A percentile compares a stretch with the other conserved stretches of the same genome.
Conservation (phyloP, 2,329 filamentous ascomycete genomes). For the Alternaria tenuissima region DNA sequence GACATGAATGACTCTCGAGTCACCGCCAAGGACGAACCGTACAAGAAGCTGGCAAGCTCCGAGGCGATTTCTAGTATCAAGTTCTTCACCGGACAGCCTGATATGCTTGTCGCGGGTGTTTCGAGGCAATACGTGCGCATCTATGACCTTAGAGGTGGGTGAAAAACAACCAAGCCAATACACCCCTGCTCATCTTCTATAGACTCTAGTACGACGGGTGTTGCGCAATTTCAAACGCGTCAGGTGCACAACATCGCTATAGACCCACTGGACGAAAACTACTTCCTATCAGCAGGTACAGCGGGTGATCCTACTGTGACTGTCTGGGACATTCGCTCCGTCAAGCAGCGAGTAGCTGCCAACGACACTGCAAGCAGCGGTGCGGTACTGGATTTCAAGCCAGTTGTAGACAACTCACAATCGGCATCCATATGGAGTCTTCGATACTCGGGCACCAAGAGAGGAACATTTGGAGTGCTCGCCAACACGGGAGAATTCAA, state of each 20-base stretch:
- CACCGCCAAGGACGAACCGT: constrained; percentile 61
- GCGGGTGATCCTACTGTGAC: constrained; percentile 77
- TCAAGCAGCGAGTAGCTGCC: constrained; percentile 38
- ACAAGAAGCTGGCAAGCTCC: constrained; percentile 65
- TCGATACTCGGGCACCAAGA: constrained; percentile 66
- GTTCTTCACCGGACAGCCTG: constrained; percentile 80
- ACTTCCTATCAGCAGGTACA: constrained; percentile 79
- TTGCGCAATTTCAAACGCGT: constrained; percentile 61
- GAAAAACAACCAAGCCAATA: constrained; percentile 28
- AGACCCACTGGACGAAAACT: constrained; percentile 81
- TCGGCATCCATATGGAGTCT: constrained; percentile 68
- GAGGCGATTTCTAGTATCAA: constrained; percentile 83
- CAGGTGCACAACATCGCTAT: constrained; percentile 76
- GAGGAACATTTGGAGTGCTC: constrained; percentile 66
- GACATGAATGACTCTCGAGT: constrained; percentile 70
- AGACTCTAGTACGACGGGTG: constrained; percentile 55
- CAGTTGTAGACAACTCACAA: constrained; percentile 59
- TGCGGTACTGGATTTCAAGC: constrained; percentile 65
- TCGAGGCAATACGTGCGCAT: constrained; percentile 77
- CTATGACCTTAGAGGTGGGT: constrained; percentile 78
- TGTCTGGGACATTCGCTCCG: constrained; percentile 77
- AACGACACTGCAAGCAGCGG: constrained; percentile 63
- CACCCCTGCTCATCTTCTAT: constrained; percentile 21
- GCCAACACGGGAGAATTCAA: constrained; percentile 68
- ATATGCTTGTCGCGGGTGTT: constrained; percentile 77